phyloP scores from a whole-genome alignment of 177 flowering plant genomes.

The Telopea speciosissima region DNA sequence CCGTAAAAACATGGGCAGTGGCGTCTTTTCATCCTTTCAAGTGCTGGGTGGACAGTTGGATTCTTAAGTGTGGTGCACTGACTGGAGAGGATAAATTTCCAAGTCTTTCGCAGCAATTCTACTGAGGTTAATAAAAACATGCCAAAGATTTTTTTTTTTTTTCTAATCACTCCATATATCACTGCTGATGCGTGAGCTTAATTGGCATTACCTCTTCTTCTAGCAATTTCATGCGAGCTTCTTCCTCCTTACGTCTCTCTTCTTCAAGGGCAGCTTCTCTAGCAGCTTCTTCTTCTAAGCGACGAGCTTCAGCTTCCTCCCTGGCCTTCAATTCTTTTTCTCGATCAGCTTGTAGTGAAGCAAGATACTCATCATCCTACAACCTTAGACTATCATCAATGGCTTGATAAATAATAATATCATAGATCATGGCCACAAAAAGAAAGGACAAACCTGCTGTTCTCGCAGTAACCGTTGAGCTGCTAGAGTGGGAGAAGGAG shows the following conservation, averaged over 20 bases:
- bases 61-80: too few species aligned
- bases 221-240: slow-evolving; percentile 52
- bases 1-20: too few species aligned
- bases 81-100: too few species aligned
- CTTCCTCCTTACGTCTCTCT: slow-evolving; percentile 62
- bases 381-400: slow-evolving; percentile 6
- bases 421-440: not conserved
- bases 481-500: slow-evolving; percentile 64
- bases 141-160: not conserved
- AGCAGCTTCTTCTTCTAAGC: slow-evolving; percentile 46
- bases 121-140: not conserved
- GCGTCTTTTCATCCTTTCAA: too few species aligned
- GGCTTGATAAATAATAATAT: not conserved
- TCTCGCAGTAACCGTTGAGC: slow-evolving; percentile 72
- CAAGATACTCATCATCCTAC: slow-evolving; percentile 94
- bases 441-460: slow-evolving; percentile 49
- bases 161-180: not conserved
- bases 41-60: too few species aligned
- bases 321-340: slow-evolving; percentile 77
- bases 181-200: slow-evolving; percentile 1
- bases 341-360: slow-evolving; percentile 86
- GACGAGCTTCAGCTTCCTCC: slow-evolving; percentile 67
- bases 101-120: not conserved
- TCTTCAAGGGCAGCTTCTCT: slow-evolving; percentile 65
- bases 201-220: slow-evolving; percentile 63